These are phyloP conservation scores for Halophytophthora polymorphica DNA, from an alignment of 352 stramenopile species.

Conservation along the genomic window DNA sequence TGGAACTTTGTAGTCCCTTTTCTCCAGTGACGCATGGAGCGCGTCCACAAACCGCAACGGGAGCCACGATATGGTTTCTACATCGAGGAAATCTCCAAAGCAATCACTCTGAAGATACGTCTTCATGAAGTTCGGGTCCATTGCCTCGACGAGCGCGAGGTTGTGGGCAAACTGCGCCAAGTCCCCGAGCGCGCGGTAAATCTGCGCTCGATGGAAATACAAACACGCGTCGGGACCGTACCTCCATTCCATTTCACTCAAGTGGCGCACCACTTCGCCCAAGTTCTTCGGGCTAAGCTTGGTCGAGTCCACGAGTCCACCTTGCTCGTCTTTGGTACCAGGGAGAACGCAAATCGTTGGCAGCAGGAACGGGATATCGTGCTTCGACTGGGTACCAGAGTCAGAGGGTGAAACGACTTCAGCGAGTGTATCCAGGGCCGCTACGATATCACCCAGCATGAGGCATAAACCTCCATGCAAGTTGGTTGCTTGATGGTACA, in stretches of 20 bases:
- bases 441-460: constrained; percentile 46
- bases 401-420: constrained; percentile 21
- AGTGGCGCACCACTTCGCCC: constrained; percentile 38
- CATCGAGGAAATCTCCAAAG: constrained; percentile 50
- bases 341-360: constrained; percentile 43
- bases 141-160: constrained; percentile 43
- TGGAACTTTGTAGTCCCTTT: constrained; percentile 37
- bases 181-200: constrained; percentile 43
- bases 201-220: constrained; percentile 58
- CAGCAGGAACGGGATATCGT: constrained; percentile 23
- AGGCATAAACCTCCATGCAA: constrained; percentile 47
- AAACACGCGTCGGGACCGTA: constrained; percentile 55
- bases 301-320: constrained; percentile 42
- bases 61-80: constrained; percentile 63
- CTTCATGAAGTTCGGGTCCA: constrained; percentile 42
- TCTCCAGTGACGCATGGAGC: constrained; percentile 33
- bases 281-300: constrained; percentile 46
- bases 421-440: constrained; percentile 46
- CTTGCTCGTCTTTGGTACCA: constrained; percentile 32
- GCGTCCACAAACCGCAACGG: constrained; percentile 36
- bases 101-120: constrained; percentile 33
- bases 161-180: constrained; percentile 43
- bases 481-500: constrained; percentile 43
- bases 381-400: background rate
- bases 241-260: constrained; percentile 52